phyloP scores from a whole-genome alignment of 768 basidiomycete genomes.

The Candolleomyces aberdarensis region DNA sequence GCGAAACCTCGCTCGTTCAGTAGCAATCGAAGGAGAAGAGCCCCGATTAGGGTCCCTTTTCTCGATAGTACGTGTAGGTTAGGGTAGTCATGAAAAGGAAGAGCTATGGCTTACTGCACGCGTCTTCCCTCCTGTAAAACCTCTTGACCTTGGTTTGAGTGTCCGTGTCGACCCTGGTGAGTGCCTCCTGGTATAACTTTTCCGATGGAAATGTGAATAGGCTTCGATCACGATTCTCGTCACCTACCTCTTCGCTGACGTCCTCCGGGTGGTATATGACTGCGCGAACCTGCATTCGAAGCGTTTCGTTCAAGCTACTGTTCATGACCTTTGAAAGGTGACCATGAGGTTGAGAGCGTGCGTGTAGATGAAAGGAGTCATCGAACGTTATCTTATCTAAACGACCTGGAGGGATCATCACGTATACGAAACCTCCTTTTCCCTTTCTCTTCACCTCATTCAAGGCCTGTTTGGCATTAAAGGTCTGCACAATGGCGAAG shows the following conservation, averaged over 20 bases:
- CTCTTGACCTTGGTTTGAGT: constrained; percentile 55
- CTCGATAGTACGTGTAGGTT: background rate
- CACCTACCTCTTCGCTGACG: constrained; percentile 41
- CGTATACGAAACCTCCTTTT: background rate
- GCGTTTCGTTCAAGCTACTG: background rate
- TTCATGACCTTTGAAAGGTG: no score
- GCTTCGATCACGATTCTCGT: background rate
- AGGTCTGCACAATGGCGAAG: background rate
- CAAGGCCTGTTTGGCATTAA: background rate
- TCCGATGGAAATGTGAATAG: constrained; percentile 5
- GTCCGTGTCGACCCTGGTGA: constrained; percentile 55
- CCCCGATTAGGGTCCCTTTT: constrained; percentile 73
- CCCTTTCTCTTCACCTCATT: background rate
- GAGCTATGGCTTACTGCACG: constrained; percentile 54
- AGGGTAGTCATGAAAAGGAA: background rate
- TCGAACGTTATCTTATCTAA: background rate
- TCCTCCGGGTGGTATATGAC: constrained; percentile 38
- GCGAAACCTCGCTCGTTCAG: constrained; percentile 56
- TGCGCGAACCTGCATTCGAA: constrained; percentile 40
- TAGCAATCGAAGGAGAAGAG: constrained; percentile 66
- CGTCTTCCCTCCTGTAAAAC: constrained; percentile 72
- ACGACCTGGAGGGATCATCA: background rate
- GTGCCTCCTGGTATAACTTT: constrained; percentile 62
- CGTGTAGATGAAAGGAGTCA: no score
- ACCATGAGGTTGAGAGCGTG: no score